Evolutionary conservation across 2,329 filamentous ascomycete genomes (phyloP).

Genomic region (Ophiocordyceps camponoti-rufipedis): DNA sequence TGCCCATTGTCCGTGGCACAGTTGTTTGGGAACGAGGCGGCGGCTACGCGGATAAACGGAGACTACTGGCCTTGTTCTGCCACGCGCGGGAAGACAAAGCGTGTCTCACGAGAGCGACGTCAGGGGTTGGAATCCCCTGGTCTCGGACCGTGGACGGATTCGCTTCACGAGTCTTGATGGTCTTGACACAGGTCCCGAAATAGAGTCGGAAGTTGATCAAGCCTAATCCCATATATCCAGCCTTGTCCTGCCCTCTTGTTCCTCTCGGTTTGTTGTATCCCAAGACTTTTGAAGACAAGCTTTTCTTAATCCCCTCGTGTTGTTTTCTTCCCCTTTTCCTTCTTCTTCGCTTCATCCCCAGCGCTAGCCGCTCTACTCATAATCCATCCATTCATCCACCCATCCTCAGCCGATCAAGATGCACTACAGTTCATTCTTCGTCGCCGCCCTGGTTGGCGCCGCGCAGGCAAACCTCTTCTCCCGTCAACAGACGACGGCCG

Average conservation of each 20-base stretch:
- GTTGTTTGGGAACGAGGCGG: neutral
- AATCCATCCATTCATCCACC: neutral
- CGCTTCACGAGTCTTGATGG: neutral
- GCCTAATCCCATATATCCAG: neutral
- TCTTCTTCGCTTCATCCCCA: neutral
- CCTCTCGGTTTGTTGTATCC: neutral
- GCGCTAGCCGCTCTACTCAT: neutral
- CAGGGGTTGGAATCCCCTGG: constrained; percentile 1
- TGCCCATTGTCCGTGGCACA: neutral
- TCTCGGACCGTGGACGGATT: neutral
- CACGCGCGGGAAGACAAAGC: constrained; percentile 3
- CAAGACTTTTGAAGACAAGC: neutral
- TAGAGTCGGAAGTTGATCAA: neutral
- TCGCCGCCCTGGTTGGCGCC: constrained; percentile 27
- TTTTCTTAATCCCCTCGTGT: neutral
- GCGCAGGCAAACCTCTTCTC: constrained; percentile 10
- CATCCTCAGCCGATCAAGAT: constrained; percentile 20
- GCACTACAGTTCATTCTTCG: constrained; percentile 28
- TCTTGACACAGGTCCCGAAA: neutral
- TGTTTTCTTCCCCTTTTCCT: neutral
- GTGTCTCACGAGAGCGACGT: constrained; percentile 3
- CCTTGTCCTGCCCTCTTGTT: neutral
- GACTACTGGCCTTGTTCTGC: neutral
- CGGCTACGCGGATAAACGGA: neutral
- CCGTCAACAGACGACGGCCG: neutral